These are phyloP conservation scores for Massospora cicadina DNA, from an alignment of 371 early-diverging fungal species.

Conservation along the genomic window DNA sequence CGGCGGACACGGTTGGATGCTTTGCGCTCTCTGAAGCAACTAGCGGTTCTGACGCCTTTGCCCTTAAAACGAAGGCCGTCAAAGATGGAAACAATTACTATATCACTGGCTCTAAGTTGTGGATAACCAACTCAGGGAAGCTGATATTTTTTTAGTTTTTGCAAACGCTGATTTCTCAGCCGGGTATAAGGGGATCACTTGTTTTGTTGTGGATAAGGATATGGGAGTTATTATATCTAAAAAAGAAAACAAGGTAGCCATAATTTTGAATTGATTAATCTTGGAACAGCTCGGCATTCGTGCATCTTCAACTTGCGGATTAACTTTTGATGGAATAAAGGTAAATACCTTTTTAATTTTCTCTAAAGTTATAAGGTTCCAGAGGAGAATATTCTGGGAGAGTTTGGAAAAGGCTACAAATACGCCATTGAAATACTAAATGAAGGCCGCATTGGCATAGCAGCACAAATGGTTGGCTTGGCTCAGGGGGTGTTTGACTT, in stretches of 20 bases:
- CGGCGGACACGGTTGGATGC: slow-evolving; percentile 74
- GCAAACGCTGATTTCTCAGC: slow-evolving; percentile 87
- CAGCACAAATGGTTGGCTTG: slow-evolving; percentile 93
- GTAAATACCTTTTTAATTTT: slow-evolving; percentile 11
- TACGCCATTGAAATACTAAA: slow-evolving; percentile 95
- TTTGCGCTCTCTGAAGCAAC: slow-evolving; percentile 91
- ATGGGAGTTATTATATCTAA: slow-evolving; percentile 88
- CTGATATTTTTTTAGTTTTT: slow-evolving; percentile 92
- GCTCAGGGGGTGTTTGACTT: slow-evolving; percentile 89
- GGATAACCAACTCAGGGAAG: slow-evolving; percentile 82
- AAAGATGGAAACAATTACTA: slow-evolving; percentile 83
- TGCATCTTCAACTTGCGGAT: slow-evolving; percentile 84
- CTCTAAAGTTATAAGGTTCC: slow-evolving; percentile 35
- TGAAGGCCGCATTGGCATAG: slow-evolving; percentile 96
- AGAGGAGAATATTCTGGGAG: slow-evolving; percentile 73
- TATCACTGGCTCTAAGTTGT: slow-evolving; percentile 85
- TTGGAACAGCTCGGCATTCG: slow-evolving; percentile 72
- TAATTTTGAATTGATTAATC: not conserved
- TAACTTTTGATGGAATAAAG: slow-evolving; percentile 83
- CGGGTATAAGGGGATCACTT: slow-evolving; percentile 97
- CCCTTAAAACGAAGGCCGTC: slow-evolving; percentile 78
- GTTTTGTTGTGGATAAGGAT: slow-evolving; percentile 89
- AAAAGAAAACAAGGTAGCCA: slow-evolving; percentile 78
- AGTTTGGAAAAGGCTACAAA: slow-evolving; percentile 94
- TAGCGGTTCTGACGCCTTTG: slow-evolving; percentile 92